These are phyloP conservation scores for Mantamonas sphyraenae DNA, from an alignment of 78 protist genomes.

Conservation along the genomic window DNA sequence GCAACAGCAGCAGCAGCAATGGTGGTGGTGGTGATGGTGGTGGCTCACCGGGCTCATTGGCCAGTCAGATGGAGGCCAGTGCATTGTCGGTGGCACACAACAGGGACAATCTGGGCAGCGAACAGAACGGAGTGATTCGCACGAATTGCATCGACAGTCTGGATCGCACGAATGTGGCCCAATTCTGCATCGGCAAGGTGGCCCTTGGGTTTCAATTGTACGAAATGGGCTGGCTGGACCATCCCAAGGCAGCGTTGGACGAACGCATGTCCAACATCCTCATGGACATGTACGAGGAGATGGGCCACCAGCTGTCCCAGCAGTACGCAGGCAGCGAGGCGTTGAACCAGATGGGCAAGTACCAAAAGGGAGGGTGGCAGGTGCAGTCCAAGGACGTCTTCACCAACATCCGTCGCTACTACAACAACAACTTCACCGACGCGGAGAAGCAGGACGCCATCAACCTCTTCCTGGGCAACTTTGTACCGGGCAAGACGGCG, in stretches of 20 bases:
- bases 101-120: slow-evolving; percentile 27
- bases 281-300: slow-evolving; percentile 59
- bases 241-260: slow-evolving; percentile 28
- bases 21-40: not conserved
- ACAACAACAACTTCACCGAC: slow-evolving; percentile 28
- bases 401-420: slow-evolving; percentile 56
- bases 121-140: slow-evolving; percentile 78
- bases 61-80: too few species aligned
- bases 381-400: slow-evolving; percentile 33
- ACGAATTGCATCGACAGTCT: slow-evolving; percentile 97
- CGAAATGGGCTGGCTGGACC: not conserved
- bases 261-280: slow-evolving; percentile 31
- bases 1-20: not conserved
- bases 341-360: too few species aligned
- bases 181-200: slow-evolving; percentile 73
- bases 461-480: slow-evolving; percentile 81
- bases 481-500: too few species aligned
- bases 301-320: slow-evolving; percentile 86
- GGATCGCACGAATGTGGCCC: slow-evolving; percentile 95
- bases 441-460: slow-evolving; percentile 74
- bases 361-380: too few species aligned
- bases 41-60: not conserved
- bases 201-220: slow-evolving; percentile 69
- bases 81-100: too few species aligned
- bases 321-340: slow-evolving; percentile 69